phyloP scores from a whole-genome alignment of 768 basidiomycete species.

The Lentinula aciculospora region DNA sequence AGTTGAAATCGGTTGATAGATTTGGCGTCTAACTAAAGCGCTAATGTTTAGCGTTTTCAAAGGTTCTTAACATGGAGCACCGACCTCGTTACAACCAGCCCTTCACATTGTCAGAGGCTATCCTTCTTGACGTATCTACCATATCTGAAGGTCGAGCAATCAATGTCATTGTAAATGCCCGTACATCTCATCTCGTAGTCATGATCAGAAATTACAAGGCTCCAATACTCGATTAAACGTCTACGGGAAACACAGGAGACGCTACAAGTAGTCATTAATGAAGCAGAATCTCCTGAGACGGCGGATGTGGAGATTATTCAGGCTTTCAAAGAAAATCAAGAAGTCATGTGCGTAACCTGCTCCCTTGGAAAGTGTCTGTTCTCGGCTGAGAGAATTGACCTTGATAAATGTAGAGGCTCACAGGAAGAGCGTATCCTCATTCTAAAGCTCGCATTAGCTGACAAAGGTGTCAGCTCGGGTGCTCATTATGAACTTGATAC shows the following conservation, averaged over 20 bases:
- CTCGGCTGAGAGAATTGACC: too few species aligned
- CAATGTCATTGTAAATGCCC: neutral
- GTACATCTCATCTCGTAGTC: neutral
- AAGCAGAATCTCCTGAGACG: conserved; percentile 23
- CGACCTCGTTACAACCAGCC: conserved; percentile 66
- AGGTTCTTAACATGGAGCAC: conserved; percentile 48
- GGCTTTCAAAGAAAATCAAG: conserved; percentile 67
- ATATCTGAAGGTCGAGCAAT: conserved; percentile 60
- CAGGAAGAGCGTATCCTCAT: conserved; percentile 75
- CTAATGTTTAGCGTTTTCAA: neutral
- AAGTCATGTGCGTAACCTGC: conserved; percentile 52
- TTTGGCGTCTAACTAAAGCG: too few species aligned
- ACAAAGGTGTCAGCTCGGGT: conserved; percentile 50
- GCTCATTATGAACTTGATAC: conserved; percentile 38
- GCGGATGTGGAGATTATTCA: conserved; percentile 53
- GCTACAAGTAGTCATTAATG: conserved; percentile 41
- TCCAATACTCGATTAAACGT: conserved; percentile 65
- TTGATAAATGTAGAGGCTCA: conserved; percentile 45
- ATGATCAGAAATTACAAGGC: conserved; percentile 62
- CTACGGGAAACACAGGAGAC: conserved; percentile 57
- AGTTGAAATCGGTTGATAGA: too few species aligned
- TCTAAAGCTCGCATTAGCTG: conserved; percentile 55
- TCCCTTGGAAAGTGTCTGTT: neutral
- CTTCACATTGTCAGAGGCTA: conserved; percentile 64
- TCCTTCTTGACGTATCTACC: conserved; percentile 55